Evolutionary conservation across 2,329 filamentous ascomycete species (phyloP), one percentile per base, ranked within the genome.

Genomic region (Phoma herbarum): DNA sequence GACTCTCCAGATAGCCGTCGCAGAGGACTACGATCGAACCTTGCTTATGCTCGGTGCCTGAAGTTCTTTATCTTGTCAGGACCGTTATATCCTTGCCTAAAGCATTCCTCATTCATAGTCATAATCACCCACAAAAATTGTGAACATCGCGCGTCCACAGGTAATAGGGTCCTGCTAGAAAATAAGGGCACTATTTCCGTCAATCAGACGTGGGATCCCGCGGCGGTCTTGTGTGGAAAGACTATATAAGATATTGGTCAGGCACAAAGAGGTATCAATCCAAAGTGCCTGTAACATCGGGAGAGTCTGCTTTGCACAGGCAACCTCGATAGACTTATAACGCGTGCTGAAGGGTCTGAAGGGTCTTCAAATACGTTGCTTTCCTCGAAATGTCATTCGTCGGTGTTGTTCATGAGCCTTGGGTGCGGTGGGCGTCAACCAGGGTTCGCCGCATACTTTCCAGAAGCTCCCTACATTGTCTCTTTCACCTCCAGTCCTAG

Each of bases 401-500:
- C 26, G 14, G 20, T 29, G n/a, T 28, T 20, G n/a, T 45, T 7
- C 26, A 20, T 7, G 29, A 35, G 18, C 6, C 18, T 35, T 47
- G 29, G 29, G 22, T 11, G n/a, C 18, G 3, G 18, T 20, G 22
- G n/a, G n/a, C 4, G 46, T 28, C 22, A 28, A 49, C 45, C 8
- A 12, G 9, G 45, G 14, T 31, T 31, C 11, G n/a, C 28, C 22
- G 25, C 42, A 28, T 29, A 16, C 22, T 33, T 16, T 18, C 11
- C 10, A 22, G 10, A 31, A 3, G 2, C 6, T 28, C 31, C 23
- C 23, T 26, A 48, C 35, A 26, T 26, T 23, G 9, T 53, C 51
- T 41, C 51, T 35, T 53, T 53, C 51, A 53, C 51, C 51, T 53
- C 22, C 23, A 25, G 16, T 46, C 43, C 25, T 25, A 35, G 31